Percentiles rank a stretch among this genome's conserved stretches.
phyloP scores from a whole-genome alignment of 495 filamentous ascomycete genomes.

The Penicillium cataractarum region DNA sequence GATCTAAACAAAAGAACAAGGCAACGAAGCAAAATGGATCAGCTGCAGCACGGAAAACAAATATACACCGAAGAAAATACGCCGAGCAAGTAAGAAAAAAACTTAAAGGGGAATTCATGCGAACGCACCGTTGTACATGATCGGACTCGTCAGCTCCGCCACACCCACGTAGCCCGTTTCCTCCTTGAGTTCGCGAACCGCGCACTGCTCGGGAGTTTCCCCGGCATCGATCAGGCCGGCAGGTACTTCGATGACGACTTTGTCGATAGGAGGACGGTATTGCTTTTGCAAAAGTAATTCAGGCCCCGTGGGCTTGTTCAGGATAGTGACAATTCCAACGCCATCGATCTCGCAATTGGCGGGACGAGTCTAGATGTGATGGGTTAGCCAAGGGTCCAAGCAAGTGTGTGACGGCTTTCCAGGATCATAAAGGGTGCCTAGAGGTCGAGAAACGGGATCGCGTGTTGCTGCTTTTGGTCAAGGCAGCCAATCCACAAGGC shows the following conservation, averaged over 20 bases:
- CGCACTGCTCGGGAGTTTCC: constrained; percentile 77
- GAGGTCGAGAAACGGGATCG: constrained; percentile 2
- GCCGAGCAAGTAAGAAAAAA: background rate
- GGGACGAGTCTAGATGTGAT: constrained; percentile 59
- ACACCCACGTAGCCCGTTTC: constrained; percentile 89
- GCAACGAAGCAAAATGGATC: background rate
- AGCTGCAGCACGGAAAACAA: background rate
- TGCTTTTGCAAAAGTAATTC: constrained; percentile 87
- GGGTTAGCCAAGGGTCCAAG: constrained; percentile 11
- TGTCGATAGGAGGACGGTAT: constrained; percentile 81
- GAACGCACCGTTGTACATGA: constrained; percentile 35
- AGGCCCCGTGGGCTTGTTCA: constrained; percentile 71
- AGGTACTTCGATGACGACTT: constrained; percentile 79
- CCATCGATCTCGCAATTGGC: constrained; percentile 75
- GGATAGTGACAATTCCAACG: constrained; percentile 86
- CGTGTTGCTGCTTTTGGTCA: background rate
- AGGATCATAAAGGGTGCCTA: background rate
- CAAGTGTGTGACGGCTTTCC: background rate
- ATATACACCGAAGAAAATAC: background rate
- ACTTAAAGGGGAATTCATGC: background rate
- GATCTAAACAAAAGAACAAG: constrained; percentile 43
- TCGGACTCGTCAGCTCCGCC: constrained; percentile 45
- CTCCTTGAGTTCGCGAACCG: constrained; percentile 87
- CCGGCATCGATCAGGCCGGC: constrained; percentile 84
- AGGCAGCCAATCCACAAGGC: constrained; percentile 11